Conservation (phyloP, 1,284 basidiomycete genomes). For the Microbotryomycetes sp. region DNA sequence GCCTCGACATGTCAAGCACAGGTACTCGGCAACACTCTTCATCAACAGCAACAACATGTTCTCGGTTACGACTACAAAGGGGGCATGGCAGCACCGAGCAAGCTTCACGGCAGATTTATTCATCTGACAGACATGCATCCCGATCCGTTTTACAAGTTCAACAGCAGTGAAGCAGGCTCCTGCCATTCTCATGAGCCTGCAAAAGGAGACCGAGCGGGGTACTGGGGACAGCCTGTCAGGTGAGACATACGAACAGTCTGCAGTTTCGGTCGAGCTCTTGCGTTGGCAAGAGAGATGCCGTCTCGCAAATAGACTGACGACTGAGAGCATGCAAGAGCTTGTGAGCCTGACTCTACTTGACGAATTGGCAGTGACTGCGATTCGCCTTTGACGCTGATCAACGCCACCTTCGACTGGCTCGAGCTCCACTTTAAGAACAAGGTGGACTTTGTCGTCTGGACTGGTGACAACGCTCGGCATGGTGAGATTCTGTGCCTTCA, state of each 20-base stretch:
- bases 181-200: constrained; percentile 52
- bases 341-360: background rate
- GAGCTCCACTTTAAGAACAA: constrained; percentile 71
- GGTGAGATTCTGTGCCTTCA: constrained; percentile 48
- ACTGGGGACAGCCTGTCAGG: constrained; percentile 40
- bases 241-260: constrained; percentile 1
- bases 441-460: constrained; percentile 90
- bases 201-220: constrained; percentile 37
- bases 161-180: constrained; percentile 49
- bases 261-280: background rate
- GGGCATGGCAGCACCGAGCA: background rate
- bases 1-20: no score
- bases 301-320: background rate
- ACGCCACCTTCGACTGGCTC: constrained; percentile 73
- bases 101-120: constrained; percentile 59
- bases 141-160: constrained; percentile 56
- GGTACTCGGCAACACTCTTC: no score
- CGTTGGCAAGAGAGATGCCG: background rate
- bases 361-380: constrained; percentile 67
- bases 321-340: no score
- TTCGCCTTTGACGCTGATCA: constrained; percentile 67
- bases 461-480: constrained; percentile 72
- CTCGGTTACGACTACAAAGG: no score
- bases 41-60: no score
- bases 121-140: constrained; percentile 77